Base-by-base conservation (phyloP, 768 basidiomycete species). In the Tricholoma furcatifolium region DNA sequence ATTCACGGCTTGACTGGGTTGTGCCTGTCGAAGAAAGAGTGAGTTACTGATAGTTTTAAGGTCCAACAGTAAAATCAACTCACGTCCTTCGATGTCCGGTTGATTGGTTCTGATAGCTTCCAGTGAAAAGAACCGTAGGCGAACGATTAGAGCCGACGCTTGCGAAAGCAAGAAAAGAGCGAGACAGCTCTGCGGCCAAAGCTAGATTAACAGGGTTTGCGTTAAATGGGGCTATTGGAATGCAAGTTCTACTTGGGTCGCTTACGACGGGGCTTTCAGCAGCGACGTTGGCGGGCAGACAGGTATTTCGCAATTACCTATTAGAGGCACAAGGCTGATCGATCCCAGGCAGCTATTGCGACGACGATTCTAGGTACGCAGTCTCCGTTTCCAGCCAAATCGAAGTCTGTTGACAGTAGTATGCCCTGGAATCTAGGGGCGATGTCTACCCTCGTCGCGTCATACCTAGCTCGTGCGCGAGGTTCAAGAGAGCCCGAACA, bases 401-500 rank as follows among this genome's bases (percentile, higher is more conserved):
- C 27, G 27, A 7, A 27, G 27, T 27, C 27, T 27, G 27, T 27
- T 27, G 27, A 27, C 27, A 7, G 32, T 38, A 4, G 12, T 32
- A 4, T n/a, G n/a, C n/a, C n/a, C n/a, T n/a, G n/a, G n/a, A 10
- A 36, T 35, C 30, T 32, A 82, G 85, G 88, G 17, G 88, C 81
- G 10, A 50, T 85, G 5, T 67, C 86, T 6, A 91, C 88, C 0
- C 21, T 89, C n/a, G 77, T 84, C 10, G 87, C 88, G 12, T 84
- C 87, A 2, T 90, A 85, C 66, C 74, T 91, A 15, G 88, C 88
- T 2, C 81, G 83, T 15, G 76, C 80, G 15, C 82, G 87, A 30
- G 86, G 86, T 9, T 83, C 85, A 0, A 80, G 80, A 36, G 87
- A 90, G 58, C 88, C 88, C 1, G 85, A 89, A 58, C 54, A 77